Conservation (phyloP, 176 grass and related monocot genomes). For the Cenchrus purpureus region DNA sequence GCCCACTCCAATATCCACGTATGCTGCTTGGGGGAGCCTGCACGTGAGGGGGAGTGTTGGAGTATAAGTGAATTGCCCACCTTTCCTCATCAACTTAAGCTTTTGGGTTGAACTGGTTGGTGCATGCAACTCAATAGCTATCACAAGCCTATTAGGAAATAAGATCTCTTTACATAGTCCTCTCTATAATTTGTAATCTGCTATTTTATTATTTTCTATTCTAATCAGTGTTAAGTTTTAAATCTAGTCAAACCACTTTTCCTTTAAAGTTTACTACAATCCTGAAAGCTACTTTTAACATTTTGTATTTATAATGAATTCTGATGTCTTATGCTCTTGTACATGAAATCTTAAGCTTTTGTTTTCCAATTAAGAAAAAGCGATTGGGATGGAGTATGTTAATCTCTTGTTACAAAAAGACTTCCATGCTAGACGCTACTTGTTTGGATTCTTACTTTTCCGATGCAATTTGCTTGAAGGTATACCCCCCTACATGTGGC, state of each 20-base stretch:
- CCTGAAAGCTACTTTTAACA: not conserved
- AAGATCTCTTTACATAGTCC: not conserved
- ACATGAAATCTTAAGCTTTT: not conserved
- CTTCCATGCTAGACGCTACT: constrained; percentile 2
- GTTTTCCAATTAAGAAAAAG: not conserved
- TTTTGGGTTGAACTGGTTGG: too few species aligned
- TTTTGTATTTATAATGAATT: not conserved
- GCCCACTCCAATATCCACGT: too few species aligned
- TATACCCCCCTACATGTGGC: constrained; percentile 91
- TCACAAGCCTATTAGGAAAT: constrained; percentile 8
- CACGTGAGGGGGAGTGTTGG: too few species aligned
- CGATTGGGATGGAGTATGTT: not conserved
- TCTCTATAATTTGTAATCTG: not conserved
- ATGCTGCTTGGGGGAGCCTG: too few species aligned
- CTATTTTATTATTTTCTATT: constrained; percentile 6
- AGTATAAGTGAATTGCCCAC: too few species aligned
- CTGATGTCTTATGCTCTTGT: constrained; percentile 11
- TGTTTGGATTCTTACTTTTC: constrained; percentile 33
- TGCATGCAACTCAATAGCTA: too few species aligned
- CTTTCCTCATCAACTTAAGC: too few species aligned
- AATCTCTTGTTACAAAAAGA: constrained; percentile 12
- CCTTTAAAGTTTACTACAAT: constrained; percentile 14
- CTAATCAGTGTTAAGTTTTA: not conserved
- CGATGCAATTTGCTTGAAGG: constrained; percentile 52
- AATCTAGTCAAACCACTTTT: not conserved